Evolutionary conservation across 495 filamentous ascomycete species (phyloP).

Genomic region (Xylaria cubensis): DNA sequence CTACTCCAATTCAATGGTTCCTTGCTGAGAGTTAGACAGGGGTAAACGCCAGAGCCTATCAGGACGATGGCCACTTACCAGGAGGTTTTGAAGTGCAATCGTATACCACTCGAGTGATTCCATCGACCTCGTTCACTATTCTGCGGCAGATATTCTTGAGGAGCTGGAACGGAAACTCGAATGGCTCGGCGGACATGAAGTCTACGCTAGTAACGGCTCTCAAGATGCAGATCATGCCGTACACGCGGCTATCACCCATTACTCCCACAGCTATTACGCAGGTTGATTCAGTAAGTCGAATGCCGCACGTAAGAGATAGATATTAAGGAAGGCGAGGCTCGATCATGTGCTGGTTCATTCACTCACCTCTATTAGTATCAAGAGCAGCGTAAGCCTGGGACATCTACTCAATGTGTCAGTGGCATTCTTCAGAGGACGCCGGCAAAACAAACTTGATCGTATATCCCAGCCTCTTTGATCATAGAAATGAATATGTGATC

Average conservation of each 20-base stretch:
- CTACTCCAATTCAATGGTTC: constrained; percentile 28
- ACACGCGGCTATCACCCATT: constrained; percentile 25
- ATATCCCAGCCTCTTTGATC: constrained; percentile 84
- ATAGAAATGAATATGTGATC: constrained; percentile 89
- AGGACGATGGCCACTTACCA: constrained; percentile 48
- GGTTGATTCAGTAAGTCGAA: constrained; percentile 1
- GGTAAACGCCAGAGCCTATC: not conserved
- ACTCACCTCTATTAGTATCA: constrained; percentile 56
- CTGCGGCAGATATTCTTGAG: constrained; percentile 70
- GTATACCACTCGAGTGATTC: constrained; percentile 63
- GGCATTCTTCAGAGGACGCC: not conserved
- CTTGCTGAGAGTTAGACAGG: constrained; percentile 16
- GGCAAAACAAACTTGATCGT: constrained; percentile 52
- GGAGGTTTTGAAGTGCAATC: constrained; percentile 82
- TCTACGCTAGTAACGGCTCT: constrained; percentile 79
- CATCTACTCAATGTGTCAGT: constrained; percentile 48
- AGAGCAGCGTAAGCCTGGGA: constrained; percentile 86
- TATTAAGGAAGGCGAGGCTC: not conserved
- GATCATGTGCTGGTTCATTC: not conserved
- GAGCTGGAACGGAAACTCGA: constrained; percentile 71
- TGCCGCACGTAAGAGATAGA: not conserved
- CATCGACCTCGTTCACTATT: constrained; percentile 87
- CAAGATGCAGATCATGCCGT: constrained; percentile 58
- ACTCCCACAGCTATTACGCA: constrained; percentile 68
- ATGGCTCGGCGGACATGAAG: constrained; percentile 76